Percentiles rank a stretch among this genome's conserved stretches.
These are phyloP conservation scores for Candida morakotiae DNA, from an alignment of 805 yeast species.

Conservation along the genomic window DNA sequence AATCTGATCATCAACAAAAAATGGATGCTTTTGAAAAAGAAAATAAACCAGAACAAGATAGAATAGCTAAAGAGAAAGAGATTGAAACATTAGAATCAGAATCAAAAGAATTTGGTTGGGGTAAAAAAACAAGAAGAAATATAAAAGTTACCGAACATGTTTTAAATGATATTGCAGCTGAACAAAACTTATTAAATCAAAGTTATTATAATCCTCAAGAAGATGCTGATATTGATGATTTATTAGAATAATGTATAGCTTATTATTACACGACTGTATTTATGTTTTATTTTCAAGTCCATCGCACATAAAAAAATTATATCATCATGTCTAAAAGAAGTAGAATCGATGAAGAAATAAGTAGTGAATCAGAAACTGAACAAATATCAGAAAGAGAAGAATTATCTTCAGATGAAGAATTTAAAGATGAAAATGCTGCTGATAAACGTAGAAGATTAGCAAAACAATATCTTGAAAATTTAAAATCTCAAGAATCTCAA, in stretches of 20 bases:
- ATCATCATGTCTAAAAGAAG: conserved; percentile 31
- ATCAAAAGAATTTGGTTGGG: conserved; percentile 70
- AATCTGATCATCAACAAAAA: conserved; percentile 43
- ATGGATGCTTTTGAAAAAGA: conserved; percentile 42
- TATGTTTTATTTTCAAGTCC: neutral
- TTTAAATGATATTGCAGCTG: conserved; percentile 43
- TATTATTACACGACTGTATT: neutral
- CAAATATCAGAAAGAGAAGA: conserved; percentile 48
- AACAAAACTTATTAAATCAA: conserved; percentile 38
- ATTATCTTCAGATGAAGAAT: conserved; percentile 66
- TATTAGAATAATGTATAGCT: conserved; percentile 48
- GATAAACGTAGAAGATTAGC: conserved; percentile 94
- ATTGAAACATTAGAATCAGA: conserved; percentile 25
- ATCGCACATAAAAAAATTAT: conserved; percentile 6
- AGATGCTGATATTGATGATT: conserved; percentile 67
- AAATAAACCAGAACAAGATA: conserved; percentile 31
- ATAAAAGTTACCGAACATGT: conserved; percentile 52
- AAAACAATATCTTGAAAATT: conserved; percentile 80
- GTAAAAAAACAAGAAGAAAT: conserved; percentile 64
- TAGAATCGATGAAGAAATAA: conserved; percentile 52
- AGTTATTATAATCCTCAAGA: conserved; percentile 46
- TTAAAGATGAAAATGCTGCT: conserved; percentile 74
- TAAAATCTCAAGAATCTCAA: conserved; percentile 52
- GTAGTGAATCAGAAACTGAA: conserved; percentile 52
- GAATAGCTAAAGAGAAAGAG: conserved; percentile 30